Evolutionary conservation across 345 rosid species (phyloP).

Genomic region (Populus tremula): DNA sequence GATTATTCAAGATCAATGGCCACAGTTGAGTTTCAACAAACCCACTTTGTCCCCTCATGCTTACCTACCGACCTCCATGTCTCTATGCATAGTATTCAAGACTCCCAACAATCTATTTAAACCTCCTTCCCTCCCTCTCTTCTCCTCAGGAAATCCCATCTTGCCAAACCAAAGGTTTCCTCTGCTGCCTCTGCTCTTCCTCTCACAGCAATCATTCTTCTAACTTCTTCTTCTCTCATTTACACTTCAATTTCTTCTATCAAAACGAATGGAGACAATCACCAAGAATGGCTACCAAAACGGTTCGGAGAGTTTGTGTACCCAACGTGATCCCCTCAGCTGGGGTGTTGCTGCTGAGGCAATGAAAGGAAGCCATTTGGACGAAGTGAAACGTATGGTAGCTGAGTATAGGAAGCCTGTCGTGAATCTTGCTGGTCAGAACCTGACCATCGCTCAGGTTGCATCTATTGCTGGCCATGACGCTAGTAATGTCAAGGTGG

Average conservation of each 20-base stretch:
- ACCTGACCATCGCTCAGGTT: constrained; percentile 77
- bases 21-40: constrained; percentile 17
- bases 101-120: constrained; percentile 10
- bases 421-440: constrained; percentile 67
- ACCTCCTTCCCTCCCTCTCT: not conserved
- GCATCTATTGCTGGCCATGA: constrained; percentile 42
- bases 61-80: constrained; percentile 12
- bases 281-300: constrained; percentile 2
- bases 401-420: constrained; percentile 54
- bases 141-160: constrained; percentile 15
- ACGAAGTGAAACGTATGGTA: constrained; percentile 78
- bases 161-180: not conserved
- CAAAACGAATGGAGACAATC: constrained; percentile 3
- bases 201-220: not conserved
- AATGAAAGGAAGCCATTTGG: constrained; percentile 77
- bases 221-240: not conserved
- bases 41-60: constrained; percentile 26
- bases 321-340: constrained; percentile 52
- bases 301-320: constrained; percentile 13
- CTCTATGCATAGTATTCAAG: not conserved
- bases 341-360: constrained; percentile 74
- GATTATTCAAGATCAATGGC: constrained; percentile 11
- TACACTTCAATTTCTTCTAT: not conserved
- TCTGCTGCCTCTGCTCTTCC: not conserved
- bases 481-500: constrained; percentile 3